These are phyloP conservation scores for Dendrobium officinale DNA, from an alignment of 106 monocot species.

Conservation along the genomic window DNA sequence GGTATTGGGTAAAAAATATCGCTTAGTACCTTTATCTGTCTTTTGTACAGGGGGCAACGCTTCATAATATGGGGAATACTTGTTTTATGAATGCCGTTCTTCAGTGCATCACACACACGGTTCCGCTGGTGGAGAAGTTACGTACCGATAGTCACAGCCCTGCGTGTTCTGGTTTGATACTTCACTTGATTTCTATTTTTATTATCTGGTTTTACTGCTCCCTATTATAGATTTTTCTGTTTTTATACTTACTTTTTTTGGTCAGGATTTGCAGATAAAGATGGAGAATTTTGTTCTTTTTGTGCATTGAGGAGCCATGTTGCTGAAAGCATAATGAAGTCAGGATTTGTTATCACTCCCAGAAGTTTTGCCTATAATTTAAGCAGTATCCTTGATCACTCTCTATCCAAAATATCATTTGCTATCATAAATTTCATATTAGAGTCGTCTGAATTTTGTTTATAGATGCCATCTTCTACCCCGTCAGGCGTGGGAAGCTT, in stretches of 20 bases:
- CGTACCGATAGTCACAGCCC: constrained; percentile 12
- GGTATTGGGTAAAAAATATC: not conserved
- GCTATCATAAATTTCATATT: no score
- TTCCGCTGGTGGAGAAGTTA: constrained; percentile 53
- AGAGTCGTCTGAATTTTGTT: no score
- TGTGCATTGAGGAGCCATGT: constrained; percentile 48
- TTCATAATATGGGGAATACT: constrained; percentile 74
- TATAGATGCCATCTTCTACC: no score
- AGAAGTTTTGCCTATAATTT: constrained; percentile 39
- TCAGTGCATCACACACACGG: constrained; percentile 65
- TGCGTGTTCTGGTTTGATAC: constrained; percentile 20
- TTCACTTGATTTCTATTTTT: not conserved
- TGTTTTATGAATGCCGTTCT: constrained; percentile 77
- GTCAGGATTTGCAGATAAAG: constrained; percentile 22
- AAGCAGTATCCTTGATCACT: constrained; percentile 65
- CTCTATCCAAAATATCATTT: no score
- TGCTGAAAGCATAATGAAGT: constrained; percentile 19
- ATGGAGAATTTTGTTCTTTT: constrained; percentile 51
- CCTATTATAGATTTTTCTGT: not conserved
- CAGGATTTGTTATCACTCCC: constrained; percentile 26
- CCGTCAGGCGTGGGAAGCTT: no score
- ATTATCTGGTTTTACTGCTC: not conserved
- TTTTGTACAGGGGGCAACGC: constrained; percentile 48
- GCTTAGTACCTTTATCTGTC: not conserved
- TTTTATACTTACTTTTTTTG: constrained; percentile 3